These are phyloP conservation scores for Curvularia eragrostidis DNA, from an alignment of 2,329 filamentous ascomycete species.

Conservation along the genomic window DNA sequence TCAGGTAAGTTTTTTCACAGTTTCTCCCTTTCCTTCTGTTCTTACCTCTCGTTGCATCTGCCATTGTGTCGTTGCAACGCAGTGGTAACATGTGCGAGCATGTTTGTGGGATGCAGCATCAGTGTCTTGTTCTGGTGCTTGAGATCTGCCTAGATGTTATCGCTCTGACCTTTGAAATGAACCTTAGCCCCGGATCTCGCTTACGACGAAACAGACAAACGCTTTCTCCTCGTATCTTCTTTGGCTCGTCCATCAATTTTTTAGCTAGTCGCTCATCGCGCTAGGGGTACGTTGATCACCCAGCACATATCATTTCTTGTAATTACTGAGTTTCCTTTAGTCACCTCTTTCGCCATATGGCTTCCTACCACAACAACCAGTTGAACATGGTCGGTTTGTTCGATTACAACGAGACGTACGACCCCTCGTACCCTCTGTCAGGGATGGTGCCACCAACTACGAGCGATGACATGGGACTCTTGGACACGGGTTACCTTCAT, in stretches of 20 bases:
- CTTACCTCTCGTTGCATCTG: not conserved
- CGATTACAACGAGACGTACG: constrained; percentile 1
- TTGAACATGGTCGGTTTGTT: constrained; percentile 21
- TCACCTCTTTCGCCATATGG: constrained; percentile 9
- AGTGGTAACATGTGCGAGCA: not conserved
- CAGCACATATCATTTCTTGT: not conserved
- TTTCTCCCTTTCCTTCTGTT: not conserved
- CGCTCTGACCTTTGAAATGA: not conserved
- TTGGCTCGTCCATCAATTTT: not conserved
- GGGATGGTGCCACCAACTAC: not conserved
- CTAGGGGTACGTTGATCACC: not conserved
- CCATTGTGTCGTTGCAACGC: not conserved
- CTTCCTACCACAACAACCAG: constrained; percentile 20
- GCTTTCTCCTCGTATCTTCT: not conserved
- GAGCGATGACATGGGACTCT: not conserved
- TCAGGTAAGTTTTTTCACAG: constrained; percentile 12
- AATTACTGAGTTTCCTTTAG: not conserved
- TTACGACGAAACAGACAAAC: constrained; percentile 4
- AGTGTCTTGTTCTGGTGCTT: not conserved
- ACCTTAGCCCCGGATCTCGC: not conserved
- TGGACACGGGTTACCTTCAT: not conserved
- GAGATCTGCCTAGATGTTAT: not conserved
- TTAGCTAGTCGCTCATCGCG: not conserved
- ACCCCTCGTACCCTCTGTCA: not conserved
- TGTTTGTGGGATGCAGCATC: not conserved